These are phyloP conservation scores for Oryza coarctata DNA, from an alignment of 176 grass and related monocot species.

Conservation along the genomic window DNA sequence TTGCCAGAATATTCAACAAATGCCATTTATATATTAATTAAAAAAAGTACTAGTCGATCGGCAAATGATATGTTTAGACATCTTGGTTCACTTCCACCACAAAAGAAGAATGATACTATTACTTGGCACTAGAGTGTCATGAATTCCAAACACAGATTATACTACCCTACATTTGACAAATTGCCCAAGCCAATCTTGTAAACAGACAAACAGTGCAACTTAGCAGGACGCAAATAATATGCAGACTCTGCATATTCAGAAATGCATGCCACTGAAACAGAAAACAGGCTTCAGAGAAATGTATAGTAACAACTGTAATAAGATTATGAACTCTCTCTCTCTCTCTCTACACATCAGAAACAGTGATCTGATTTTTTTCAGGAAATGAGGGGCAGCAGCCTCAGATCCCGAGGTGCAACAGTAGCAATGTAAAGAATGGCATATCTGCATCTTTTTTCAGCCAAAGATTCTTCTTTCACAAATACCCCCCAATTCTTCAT, in stretches of 20 bases:
- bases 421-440: not conserved
- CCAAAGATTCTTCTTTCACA: slow-evolving; percentile 40
- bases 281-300: too few species aligned
- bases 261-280: not conserved
- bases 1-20: not conserved
- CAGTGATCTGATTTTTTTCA: not conserved
- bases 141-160: not conserved
- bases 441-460: not conserved
- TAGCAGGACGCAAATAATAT: not conserved
- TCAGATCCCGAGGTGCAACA: slow-evolving; percentile 34
- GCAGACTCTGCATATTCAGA: slow-evolving; percentile 19
- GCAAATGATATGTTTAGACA: not conserved
- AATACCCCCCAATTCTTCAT: slow-evolving; percentile 20
- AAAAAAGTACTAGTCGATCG: not conserved
- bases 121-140: not conserved
- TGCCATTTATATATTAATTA: not conserved
- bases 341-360: not conserved
- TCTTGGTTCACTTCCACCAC: slow-evolving; percentile 7
- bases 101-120: not conserved
- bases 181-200: not conserved
- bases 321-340: not conserved
- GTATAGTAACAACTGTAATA: not conserved
- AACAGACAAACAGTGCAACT: not conserved
- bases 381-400: not conserved
- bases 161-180: slow-evolving; percentile 7